These are phyloP conservation scores for Cyberlindnera suaveolens DNA, from an alignment of 805 yeast genomes.

Conservation along the genomic window DNA sequence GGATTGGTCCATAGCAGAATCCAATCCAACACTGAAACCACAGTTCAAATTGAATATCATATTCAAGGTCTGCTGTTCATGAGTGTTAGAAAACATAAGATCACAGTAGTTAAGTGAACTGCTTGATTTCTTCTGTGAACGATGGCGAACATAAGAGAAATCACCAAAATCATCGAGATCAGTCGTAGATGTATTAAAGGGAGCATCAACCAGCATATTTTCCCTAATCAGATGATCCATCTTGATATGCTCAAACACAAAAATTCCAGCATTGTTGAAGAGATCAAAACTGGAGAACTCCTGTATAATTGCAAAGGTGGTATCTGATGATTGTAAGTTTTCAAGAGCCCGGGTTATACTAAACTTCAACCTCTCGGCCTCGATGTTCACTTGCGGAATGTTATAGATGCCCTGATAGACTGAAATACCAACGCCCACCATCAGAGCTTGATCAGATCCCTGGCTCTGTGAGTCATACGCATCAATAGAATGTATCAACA, in stretches of 20 bases:
- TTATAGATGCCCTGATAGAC: slow-evolving; percentile 12
- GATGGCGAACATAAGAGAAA: slow-evolving; percentile 14
- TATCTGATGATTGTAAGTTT: slow-evolving; percentile 1
- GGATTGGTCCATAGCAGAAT: slow-evolving; percentile 10
- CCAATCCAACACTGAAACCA: slow-evolving; percentile 3
- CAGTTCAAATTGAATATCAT: slow-evolving; percentile 6
- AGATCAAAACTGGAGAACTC: slow-evolving; percentile 4
- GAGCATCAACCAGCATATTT: background rate
- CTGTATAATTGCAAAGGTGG: background rate
- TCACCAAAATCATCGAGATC: slow-evolving; percentile 15
- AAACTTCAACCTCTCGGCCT: slow-evolving; percentile 16
- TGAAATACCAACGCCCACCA: slow-evolving; percentile 6
- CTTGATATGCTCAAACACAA: slow-evolving; percentile 13
- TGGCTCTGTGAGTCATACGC: background rate
- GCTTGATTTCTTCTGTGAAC: background rate
- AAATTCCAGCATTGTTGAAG: slow-evolving; percentile 12
- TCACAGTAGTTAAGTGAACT: background rate
- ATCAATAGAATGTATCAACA: background rate
- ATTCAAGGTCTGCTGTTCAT: slow-evolving; percentile 9
- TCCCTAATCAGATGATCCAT: background rate
- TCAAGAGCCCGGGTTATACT: slow-evolving; percentile 12
- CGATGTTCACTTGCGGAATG: slow-evolving; percentile 6
- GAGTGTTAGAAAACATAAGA: background rate
- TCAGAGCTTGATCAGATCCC: slow-evolving; percentile 1
- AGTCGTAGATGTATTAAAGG: background rate